Conservation (phyloP, 306 rosid species). For the Cicer chorassanicum region DNA sequence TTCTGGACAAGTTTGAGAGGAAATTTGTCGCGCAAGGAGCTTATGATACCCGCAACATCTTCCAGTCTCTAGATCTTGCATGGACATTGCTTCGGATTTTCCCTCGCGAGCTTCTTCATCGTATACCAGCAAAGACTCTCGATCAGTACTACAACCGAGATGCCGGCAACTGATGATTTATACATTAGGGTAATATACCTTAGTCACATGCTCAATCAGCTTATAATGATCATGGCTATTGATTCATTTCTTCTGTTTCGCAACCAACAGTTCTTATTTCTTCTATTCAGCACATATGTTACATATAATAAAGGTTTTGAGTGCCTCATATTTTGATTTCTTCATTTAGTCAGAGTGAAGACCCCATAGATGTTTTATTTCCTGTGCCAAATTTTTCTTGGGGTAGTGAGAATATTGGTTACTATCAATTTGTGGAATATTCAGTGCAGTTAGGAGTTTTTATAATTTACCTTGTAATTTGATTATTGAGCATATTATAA, state of each 20-base stretch:
- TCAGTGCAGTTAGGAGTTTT: constrained; percentile 35
- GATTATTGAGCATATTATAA: constrained; percentile 39
- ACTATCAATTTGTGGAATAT: constrained; percentile 41
- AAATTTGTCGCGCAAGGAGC: constrained; percentile 97
- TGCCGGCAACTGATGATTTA: constrained; percentile 62
- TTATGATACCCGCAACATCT: constrained; percentile 91
- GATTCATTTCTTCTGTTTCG: constrained; percentile 53
- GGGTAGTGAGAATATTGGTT: constrained; percentile 40
- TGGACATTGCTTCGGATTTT: constrained; percentile 97
- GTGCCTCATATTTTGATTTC: constrained; percentile 48
- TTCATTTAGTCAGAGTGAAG: constrained; percentile 50
- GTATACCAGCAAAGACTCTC: constrained; percentile 94
- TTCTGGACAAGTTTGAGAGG: constrained; percentile 97
- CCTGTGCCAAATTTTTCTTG: constrained; percentile 43
- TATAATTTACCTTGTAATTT: constrained; percentile 37
- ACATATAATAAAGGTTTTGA: constrained; percentile 57
- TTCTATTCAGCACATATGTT: constrained; percentile 44
- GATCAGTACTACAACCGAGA: constrained; percentile 90
- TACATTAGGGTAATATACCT: constrained; percentile 33
- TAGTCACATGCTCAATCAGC: constrained; percentile 45
- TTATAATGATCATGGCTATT: constrained; percentile 52
- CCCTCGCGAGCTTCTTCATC: constrained; percentile 99
- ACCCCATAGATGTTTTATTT: constrained; percentile 51
- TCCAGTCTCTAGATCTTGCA: constrained; percentile 97
- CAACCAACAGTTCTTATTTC: constrained; percentile 39